Percentiles rank a stretch among this genome's conserved stretches.
These are phyloP conservation scores for Pichia sp. DNA, from an alignment of 1,139 yeast species.

Conservation along the genomic window DNA sequence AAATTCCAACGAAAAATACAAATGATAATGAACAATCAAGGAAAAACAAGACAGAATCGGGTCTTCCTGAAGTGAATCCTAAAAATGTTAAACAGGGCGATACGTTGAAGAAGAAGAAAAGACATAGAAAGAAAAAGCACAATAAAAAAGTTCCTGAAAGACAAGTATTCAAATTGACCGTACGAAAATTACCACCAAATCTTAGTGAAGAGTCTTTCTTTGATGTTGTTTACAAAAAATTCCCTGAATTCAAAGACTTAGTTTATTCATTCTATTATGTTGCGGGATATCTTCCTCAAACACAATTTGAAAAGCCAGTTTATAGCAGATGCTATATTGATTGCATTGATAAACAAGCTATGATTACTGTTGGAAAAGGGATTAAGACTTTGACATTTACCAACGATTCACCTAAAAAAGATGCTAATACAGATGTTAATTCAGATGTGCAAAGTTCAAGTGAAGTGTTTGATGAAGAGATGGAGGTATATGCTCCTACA, in stretches of 20 bases:
- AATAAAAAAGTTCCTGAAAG: neutral
- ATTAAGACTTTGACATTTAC: conserved; percentile 14
- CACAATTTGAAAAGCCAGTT: conserved; percentile 18
- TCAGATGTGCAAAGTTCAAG: no score
- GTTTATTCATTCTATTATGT: conserved; percentile 30
- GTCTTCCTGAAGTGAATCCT: no score
- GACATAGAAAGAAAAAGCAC: neutral
- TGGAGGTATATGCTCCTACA: conserved; percentile 13
- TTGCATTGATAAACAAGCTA: conserved; percentile 17
- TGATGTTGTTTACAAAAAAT: conserved; percentile 9
- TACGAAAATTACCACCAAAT: conserved; percentile 34
- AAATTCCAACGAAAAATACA: no score
- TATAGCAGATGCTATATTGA: conserved; percentile 23
- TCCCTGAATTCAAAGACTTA: conserved; percentile 4
- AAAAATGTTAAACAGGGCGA: no score
- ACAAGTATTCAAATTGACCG: conserved; percentile 25
- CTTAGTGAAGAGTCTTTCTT: conserved; percentile 28
- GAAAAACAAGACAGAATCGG: no score
- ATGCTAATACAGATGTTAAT: neutral
- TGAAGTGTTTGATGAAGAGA: conserved; percentile 2
- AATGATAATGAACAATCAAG: no score
- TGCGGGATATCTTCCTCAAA: conserved; percentile 28
- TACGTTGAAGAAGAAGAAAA: neutral
- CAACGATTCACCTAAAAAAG: conserved; percentile 9
- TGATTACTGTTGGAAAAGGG: conserved; percentile 14